Percentiles rank a stretch among this genome's conserved stretches.
Conservation (phyloP, 1,284 basidiomycete species). For the Anthracocystis walkeri region DNA sequence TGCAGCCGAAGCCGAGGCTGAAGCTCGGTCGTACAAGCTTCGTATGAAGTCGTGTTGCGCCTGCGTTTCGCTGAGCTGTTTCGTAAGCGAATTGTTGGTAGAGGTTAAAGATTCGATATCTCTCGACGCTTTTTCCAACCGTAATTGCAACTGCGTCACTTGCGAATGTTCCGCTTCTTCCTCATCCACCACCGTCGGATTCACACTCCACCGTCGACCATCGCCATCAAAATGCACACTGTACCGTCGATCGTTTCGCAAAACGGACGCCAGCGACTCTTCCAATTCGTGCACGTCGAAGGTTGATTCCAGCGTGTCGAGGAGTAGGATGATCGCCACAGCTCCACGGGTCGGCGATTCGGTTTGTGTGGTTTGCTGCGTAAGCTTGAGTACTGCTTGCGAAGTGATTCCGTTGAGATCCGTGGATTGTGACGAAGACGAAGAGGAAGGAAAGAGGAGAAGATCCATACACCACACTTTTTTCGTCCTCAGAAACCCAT, state of each 20-base stretch:
- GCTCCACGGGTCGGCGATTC: background rate
- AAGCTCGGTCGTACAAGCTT: slow-evolving; percentile 37
- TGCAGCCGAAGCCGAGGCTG: slow-evolving; percentile 6
- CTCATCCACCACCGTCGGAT: background rate
- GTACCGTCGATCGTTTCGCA: slow-evolving; percentile 30
- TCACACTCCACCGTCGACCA: slow-evolving; percentile 20
- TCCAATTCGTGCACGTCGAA: slow-evolving; percentile 51
- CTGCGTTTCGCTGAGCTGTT: slow-evolving; percentile 1
- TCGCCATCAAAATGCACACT: slow-evolving; percentile 23
- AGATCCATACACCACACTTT: slow-evolving; percentile 44
- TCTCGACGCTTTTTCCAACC: slow-evolving; percentile 5
- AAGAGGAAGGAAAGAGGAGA: slow-evolving; percentile 14
- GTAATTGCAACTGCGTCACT: background rate
- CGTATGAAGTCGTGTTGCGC: slow-evolving; percentile 42
- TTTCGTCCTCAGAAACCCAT: slow-evolving; percentile 39
- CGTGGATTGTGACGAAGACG: background rate
- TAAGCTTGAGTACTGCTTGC: slow-evolving; percentile 14
- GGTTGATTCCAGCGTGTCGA: slow-evolving; percentile 26
- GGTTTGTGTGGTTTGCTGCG: slow-evolving; percentile 17
- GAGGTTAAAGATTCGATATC: slow-evolving; percentile 16
- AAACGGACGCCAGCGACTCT: slow-evolving; percentile 20
- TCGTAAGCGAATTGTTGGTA: background rate
- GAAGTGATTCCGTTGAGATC: slow-evolving; percentile 9
- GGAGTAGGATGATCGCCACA: slow-evolving; percentile 21
- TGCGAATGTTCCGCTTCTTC: background rate